Base-by-base conservation (phyloP, 116 monocot genomes). In the Cymodocea nodosa region DNA sequence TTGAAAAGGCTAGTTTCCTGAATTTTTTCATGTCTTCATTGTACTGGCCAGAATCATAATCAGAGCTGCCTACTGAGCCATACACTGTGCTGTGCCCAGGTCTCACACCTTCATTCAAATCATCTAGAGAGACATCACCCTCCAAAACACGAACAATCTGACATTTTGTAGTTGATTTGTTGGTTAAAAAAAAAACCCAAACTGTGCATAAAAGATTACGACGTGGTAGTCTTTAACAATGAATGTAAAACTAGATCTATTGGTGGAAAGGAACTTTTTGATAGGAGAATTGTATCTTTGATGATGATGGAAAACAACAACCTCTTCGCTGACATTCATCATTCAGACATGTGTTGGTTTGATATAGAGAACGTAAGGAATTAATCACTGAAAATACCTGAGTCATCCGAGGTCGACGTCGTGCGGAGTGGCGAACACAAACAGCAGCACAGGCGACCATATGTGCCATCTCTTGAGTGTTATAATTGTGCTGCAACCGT, bases 11-110 rank as follows among this genome's bases (percentile, higher is more conserved):
- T 75, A 93, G 68, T 70, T 80, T 84, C 44, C 77, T 77, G 80
- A 92, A 92, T 56, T 69, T 87, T 39, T 75, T 82, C 82, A 93
- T 79, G 65, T 87, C 85, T 50, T 87, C 85, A 36, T 83, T 87
- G 71, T 88, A 83, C 60, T 60, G 66, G 34, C 35, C 15, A 16
- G 51, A 13, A 44, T 68, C 67, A 53, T 67, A 67, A 0, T 74
- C 74, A 13, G 74, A 74, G 60, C 74, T 77, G 24, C 70, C 67
- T 19, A 64, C 68, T 56, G 81, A 75, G 13, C 68, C 44, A 23
- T 44, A 58, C 12, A 36, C 5, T 59, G 66, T 30, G 59, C 66
- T 60, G 48, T 52, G 57, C 4, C 74, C 67, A 7, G 74, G 74
- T n/a, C 0, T 35, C 4, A 65, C 53, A 50, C 72, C 69, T 37